Conservation (phyloP, 805 yeast genomes). For the Starmerella sp. region DNA sequence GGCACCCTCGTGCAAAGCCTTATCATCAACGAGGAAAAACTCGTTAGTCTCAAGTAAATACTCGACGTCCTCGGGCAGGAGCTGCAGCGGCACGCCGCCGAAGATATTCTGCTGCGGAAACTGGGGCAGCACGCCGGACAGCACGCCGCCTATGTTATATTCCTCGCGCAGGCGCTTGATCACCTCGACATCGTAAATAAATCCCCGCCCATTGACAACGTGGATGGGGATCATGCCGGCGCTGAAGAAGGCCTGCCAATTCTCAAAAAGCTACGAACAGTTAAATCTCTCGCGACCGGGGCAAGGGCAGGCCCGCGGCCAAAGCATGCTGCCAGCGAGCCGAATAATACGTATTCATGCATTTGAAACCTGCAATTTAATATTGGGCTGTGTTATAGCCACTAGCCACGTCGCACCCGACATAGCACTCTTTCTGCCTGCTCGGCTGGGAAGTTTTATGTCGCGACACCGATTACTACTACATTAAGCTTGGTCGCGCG, state of each 20-base stretch:
- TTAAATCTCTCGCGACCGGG: neutral
- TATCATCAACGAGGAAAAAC: slow-evolving; percentile 36
- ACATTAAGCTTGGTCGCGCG: neutral
- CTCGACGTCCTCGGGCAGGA: slow-evolving; percentile 60
- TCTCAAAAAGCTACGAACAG: too few relatives aligned
- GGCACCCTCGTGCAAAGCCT: slow-evolving; percentile 11
- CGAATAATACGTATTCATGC: too few relatives aligned
- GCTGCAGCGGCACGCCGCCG: slow-evolving; percentile 67
- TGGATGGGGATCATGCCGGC: slow-evolving; percentile 27
- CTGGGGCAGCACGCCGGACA: slow-evolving; percentile 71
- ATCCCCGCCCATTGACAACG: slow-evolving; percentile 36
- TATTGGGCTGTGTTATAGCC: too few relatives aligned
- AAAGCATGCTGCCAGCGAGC: too few relatives aligned
- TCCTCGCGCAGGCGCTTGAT: slow-evolving; percentile 43
- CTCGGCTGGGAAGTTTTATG: too few relatives aligned
- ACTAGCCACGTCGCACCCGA: too few relatives aligned
- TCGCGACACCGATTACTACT: neutral
- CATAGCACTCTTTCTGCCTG: too few relatives aligned
- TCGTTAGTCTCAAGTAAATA: slow-evolving; percentile 46
- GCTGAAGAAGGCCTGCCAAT: too few relatives aligned
- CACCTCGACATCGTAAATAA: slow-evolving; percentile 49
- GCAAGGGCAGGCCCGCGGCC: neutral
- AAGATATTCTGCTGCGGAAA: slow-evolving; percentile 94
- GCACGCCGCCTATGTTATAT: slow-evolving; percentile 60
- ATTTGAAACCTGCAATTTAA: too few relatives aligned